Base-by-base conservation (phyloP, 2,329 filamentous ascomycete genomes). In the Neonectria magnoliae region DNA sequence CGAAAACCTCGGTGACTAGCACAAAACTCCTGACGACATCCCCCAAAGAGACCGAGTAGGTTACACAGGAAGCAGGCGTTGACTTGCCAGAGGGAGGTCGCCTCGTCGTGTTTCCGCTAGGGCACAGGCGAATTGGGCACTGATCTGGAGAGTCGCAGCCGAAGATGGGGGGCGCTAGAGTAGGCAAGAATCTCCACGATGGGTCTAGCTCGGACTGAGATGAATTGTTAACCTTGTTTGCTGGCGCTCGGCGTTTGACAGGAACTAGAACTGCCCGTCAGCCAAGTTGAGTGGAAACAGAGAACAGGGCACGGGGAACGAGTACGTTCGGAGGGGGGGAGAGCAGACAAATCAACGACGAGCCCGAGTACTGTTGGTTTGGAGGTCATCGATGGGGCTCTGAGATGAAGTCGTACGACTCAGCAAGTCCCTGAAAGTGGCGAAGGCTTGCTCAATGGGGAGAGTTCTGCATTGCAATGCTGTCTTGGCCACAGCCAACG, bases 171-270 rank as follows among this genome's bases (percentile, higher is more conserved):
- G 64, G 56, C 67, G 67, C 62, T 71, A 73, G 52, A 60, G 53
- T 59, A 73, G 65, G 66, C 64, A 69, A 64, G 62, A 48, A 57
- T 60, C 58, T 31, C 67, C 69, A 50, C 51, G 62, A 62, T 42
- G 55, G 66, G 69, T 33, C 63, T 73, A 73, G 67, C 61, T 60
- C 52, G 27, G 42, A 36, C 64, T 55, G 60, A 47, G 56, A 53
- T 53, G 52, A 41, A 63, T 47, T 63, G 41, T 62, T 57, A 55
- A 64, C 20, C 52, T 47, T 41, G 51, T 62, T 66, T 57, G 52
- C 53, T 33, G 41, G 29, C 41, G 47, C 44, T 47, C 25, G 47
- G 47, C 27, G 20, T 31, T 60, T 44, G 48, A 63, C 56, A 54
- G 44, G 56, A 63, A 51, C 25, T 16, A 27, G 50, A 59, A 38